These are phyloP conservation scores for Paraconiothyrium brasiliense DNA, from an alignment of 2,329 filamentous ascomycete genomes.

Conservation along the genomic window DNA sequence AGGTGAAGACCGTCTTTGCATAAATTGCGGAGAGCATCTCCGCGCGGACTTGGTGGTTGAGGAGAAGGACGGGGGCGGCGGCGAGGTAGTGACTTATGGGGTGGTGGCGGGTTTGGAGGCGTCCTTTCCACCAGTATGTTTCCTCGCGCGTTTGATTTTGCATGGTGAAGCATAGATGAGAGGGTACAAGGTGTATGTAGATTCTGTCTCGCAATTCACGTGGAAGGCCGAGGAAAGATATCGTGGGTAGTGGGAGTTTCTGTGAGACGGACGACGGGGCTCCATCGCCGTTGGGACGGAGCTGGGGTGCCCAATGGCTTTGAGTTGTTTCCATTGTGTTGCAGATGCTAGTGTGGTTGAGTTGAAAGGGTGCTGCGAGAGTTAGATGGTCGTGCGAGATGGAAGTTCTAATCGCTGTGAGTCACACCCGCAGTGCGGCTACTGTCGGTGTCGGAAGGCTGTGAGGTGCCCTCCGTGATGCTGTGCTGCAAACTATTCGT, in stretches of 20 bases:
- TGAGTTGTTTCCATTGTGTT: neutral
- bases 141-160: neutral
- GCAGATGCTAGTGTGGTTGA: neutral
- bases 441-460: neutral
- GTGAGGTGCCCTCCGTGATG: neutral
- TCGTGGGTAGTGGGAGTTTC: neutral
- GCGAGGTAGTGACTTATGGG: neutral
- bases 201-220: slow-evolving; percentile 1
- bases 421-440: neutral
- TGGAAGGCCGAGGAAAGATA: neutral
- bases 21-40: neutral
- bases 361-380: neutral
- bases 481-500: neutral
- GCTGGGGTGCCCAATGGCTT: neutral
- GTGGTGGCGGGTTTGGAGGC: no score
- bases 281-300: neutral
- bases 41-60: neutral
- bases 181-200: neutral
- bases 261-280: neutral
- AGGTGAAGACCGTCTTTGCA: neutral
- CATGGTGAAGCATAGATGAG: neutral
- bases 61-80: neutral
- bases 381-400: neutral
- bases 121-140: no score
- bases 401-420: neutral